Percentiles rank a stretch among this genome's conserved stretches.
phyloP scores from a whole-genome alignment of 495 filamentous ascomycete species.

The Gamarada debralockiae region DNA sequence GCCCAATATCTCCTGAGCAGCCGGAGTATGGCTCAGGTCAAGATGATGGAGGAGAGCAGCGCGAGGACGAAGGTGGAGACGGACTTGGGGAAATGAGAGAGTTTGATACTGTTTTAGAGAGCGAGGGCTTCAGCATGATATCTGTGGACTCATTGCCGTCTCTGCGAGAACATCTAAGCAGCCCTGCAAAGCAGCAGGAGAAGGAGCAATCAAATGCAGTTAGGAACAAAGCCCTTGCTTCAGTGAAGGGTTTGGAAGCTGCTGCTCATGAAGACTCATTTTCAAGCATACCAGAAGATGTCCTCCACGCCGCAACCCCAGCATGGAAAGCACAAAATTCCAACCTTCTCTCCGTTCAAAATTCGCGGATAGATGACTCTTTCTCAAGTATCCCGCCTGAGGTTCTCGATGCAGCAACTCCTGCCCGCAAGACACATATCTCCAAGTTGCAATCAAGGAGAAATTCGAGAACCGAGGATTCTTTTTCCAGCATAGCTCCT shows the following conservation, averaged over 20 bases:
- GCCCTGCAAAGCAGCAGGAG: constrained; percentile 12
- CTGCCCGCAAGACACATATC: constrained; percentile 25
- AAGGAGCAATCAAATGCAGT: neutral
- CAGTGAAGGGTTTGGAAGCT: constrained; percentile 1
- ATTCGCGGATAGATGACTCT: constrained; percentile 34
- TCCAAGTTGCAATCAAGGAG: constrained; percentile 2
- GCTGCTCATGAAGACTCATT: constrained; percentile 32
- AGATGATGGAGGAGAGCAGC: constrained; percentile 10
- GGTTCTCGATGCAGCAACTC: constrained; percentile 43
- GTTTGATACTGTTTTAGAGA: constrained; percentile 28
- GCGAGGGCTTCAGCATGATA: constrained; percentile 29
- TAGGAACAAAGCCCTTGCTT: constrained; percentile 2
- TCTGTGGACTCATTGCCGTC: constrained; percentile 28
- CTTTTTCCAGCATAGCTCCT: constrained; percentile 24
- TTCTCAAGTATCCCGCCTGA: constrained; percentile 47
- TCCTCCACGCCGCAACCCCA: constrained; percentile 21
- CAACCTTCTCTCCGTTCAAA: constrained; percentile 16
- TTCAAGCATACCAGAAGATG: constrained; percentile 15
- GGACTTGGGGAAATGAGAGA: constrained; percentile 14
- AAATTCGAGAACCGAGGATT: constrained; percentile 24
- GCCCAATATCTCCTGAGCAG: neutral
- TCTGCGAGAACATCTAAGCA: constrained; percentile 22
- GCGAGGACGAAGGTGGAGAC: constrained; percentile 17
- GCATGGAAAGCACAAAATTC: constrained; percentile 4
- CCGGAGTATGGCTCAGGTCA: constrained; percentile 3